These are phyloP conservation scores for Botrytis paeoniae DNA, from an alignment of 2,329 filamentous ascomycete species.

Conservation along the genomic window DNA sequence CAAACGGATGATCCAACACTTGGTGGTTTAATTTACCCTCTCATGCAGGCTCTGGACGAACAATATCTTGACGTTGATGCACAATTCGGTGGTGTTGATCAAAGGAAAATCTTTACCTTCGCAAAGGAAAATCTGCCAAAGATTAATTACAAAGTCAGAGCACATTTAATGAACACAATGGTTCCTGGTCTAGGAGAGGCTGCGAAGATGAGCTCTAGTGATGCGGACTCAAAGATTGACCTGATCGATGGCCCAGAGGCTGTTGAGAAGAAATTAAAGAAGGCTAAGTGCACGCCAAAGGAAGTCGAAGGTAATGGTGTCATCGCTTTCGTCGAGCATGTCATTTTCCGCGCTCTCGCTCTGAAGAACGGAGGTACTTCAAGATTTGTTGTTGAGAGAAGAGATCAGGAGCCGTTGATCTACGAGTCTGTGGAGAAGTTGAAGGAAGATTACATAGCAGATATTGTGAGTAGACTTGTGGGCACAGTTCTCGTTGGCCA, in stretches of 20 bases:
- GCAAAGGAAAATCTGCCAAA: conserved; percentile 83
- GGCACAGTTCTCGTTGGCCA: background rate
- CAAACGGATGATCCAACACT: conserved; percentile 75
- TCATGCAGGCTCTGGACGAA: conserved; percentile 55
- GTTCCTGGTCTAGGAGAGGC: conserved; percentile 77
- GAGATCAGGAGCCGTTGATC: conserved; percentile 16
- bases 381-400: conserved; percentile 50
- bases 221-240: conserved; percentile 38
- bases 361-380: conserved; percentile 50
- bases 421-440: conserved; percentile 15
- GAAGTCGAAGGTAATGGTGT: conserved; percentile 53
- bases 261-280: conserved; percentile 20
- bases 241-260: conserved; percentile 13
- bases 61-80: conserved; percentile 77
- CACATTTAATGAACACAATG: conserved; percentile 82
- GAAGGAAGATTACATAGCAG: conserved; percentile 17
- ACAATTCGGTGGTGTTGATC: conserved; percentile 84
- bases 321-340: conserved; percentile 70
- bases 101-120: conserved; percentile 83
- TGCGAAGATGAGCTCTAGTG: conserved; percentile 82
- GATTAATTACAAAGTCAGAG: conserved; percentile 72
- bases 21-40: conserved; percentile 74
- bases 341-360: conserved; percentile 71
- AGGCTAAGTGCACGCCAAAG: conserved; percentile 18
- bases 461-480: background rate